A percentile compares a stretch with the other conserved stretches of the same genome.
phyloP scores from a whole-genome alignment of 805 yeast genomes.

The Ogataea sp. region DNA sequence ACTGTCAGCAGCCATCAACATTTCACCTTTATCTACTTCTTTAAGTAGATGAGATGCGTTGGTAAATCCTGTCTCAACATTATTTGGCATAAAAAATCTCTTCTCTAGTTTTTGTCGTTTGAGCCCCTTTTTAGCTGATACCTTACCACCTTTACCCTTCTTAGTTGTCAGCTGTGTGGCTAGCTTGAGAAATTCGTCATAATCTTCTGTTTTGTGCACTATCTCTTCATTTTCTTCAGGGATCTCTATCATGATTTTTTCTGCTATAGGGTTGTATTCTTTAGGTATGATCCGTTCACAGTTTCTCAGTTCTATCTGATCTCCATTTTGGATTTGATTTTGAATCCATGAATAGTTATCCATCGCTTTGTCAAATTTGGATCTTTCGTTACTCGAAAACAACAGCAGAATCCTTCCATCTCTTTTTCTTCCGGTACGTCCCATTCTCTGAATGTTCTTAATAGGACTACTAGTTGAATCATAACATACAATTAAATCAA shows the following conservation, averaged over 20 bases:
- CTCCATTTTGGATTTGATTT: constrained; percentile 47
- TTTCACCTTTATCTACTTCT: neutral
- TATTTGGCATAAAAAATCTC: constrained; percentile 66
- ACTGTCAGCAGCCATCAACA: no score
- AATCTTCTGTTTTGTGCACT: constrained; percentile 43
- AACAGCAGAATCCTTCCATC: constrained; percentile 76
- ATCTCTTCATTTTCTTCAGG: constrained; percentile 63
- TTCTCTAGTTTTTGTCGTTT: constrained; percentile 22
- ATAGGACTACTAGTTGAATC: constrained; percentile 93
- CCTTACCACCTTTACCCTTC: constrained; percentile 16
- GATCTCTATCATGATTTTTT: constrained; percentile 47
- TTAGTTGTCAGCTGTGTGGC: constrained; percentile 61
- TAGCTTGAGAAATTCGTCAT: constrained; percentile 50
- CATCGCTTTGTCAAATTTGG: constrained; percentile 78
- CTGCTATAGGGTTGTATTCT: constrained; percentile 45
- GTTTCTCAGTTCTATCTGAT: constrained; percentile 31
- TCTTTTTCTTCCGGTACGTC: constrained; percentile 94
- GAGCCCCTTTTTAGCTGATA: constrained; percentile 2
- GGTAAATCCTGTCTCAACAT: constrained; percentile 57
- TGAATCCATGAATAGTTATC: constrained; percentile 77
- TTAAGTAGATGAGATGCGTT: constrained; percentile 39
- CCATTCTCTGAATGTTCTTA: constrained; percentile 91
- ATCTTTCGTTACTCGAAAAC: constrained; percentile 68
- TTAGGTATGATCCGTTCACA: constrained; percentile 67
- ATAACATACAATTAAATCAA: constrained; percentile 85